Percentiles rank a stretch among this genome's conserved stretches.
Evolutionary conservation across 192 early-diverging fungal species (phyloP).

Genomic region (Irineochytrium annulatum): DNA sequence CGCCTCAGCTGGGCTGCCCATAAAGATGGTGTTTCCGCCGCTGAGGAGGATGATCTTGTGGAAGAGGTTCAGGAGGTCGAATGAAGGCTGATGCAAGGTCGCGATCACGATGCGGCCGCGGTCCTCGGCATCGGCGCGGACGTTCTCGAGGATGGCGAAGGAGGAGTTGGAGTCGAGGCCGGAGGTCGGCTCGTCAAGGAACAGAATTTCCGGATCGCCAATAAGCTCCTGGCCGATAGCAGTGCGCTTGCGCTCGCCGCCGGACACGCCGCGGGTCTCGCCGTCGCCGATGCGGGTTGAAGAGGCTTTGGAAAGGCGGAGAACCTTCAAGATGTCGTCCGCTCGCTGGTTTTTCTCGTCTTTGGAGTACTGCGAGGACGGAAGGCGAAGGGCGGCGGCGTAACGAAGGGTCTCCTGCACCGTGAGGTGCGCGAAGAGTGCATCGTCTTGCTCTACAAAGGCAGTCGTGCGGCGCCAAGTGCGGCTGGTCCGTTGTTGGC

Average conservation of each 20-base stretch:
- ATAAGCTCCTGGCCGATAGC: slow-evolving; percentile 70
- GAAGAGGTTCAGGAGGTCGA: slow-evolving; percentile 71
- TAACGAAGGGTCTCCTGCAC: slow-evolving; percentile 61
- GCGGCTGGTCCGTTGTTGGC: slow-evolving; percentile 38
- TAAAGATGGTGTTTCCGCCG: slow-evolving; percentile 55
- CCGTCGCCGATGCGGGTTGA: slow-evolving; percentile 30
- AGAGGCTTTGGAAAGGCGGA: slow-evolving; percentile 29
- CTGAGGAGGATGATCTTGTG: slow-evolving; percentile 72
- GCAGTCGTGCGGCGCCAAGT: slow-evolving; percentile 25
- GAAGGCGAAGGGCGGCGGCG: slow-evolving; percentile 59
- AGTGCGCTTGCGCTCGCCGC: slow-evolving; percentile 73
- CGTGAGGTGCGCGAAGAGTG: slow-evolving; percentile 42
- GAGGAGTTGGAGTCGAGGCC: slow-evolving; percentile 66
- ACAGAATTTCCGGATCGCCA: slow-evolving; percentile 18
- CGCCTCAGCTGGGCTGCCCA: slow-evolving; percentile 22
- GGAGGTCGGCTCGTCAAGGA: slow-evolving; percentile 34
- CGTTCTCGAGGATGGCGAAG: slow-evolving; percentile 52
- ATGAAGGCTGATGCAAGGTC: slow-evolving; percentile 78
- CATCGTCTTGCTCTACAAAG: slow-evolving; percentile 42
- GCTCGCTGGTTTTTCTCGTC: slow-evolving; percentile 25
- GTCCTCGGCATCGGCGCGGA: slow-evolving; percentile 50
- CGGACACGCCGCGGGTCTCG: slow-evolving; percentile 49
- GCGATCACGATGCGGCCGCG: slow-evolving; percentile 61
- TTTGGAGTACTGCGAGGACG: slow-evolving; percentile 18
- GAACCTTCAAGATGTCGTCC: slow-evolving; percentile 26